A percentile compares a stretch with the other conserved stretches of the same genome.
phyloP scores from a whole-genome alignment of 2,329 filamentous ascomycete genomes.

The Claviceps digitariae region DNA sequence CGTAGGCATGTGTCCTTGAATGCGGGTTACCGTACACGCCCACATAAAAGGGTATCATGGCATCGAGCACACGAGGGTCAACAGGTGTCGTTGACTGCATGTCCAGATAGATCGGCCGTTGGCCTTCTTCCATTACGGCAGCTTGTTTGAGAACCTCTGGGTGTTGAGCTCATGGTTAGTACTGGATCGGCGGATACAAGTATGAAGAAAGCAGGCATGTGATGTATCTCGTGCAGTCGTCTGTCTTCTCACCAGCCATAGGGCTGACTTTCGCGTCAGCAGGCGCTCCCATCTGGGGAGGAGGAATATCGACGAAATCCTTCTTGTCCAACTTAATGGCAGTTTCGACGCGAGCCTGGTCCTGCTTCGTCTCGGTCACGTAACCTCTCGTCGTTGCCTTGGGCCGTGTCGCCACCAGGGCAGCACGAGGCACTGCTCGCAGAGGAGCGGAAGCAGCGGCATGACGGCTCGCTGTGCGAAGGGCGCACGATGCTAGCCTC shows the following conservation, averaged over 20 bases:
- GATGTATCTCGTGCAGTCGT: background rate
- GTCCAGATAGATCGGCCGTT: conserved; percentile 90
- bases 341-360: conserved; percentile 72
- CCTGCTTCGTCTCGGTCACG: conserved; percentile 70
- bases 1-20: conserved; percentile 93
- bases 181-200: background rate
- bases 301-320: conserved; percentile 51
- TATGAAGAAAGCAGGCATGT: background rate
- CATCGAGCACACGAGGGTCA: conserved; percentile 86
- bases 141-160: conserved; percentile 77
- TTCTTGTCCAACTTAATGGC: conserved; percentile 79
- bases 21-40: conserved; percentile 95
- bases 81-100: conserved; percentile 96
- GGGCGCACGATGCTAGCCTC: conserved; percentile 50
- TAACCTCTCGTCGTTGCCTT: conserved; percentile 45
- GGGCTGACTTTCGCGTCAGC: conserved; percentile 57
- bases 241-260: conserved; percentile 37
- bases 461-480: conserved; percentile 61
- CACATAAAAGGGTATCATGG: conserved; percentile 91
- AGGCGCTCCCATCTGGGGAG: conserved; percentile 17
- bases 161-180: background rate
- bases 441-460: conserved; percentile 20
- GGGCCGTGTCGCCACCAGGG: conserved; percentile 13
- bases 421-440: conserved; percentile 17
- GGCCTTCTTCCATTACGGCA: conserved; percentile 82